phyloP scores from a whole-genome alignment of 257 asterid genomes.

The Solanum okadae region DNA sequence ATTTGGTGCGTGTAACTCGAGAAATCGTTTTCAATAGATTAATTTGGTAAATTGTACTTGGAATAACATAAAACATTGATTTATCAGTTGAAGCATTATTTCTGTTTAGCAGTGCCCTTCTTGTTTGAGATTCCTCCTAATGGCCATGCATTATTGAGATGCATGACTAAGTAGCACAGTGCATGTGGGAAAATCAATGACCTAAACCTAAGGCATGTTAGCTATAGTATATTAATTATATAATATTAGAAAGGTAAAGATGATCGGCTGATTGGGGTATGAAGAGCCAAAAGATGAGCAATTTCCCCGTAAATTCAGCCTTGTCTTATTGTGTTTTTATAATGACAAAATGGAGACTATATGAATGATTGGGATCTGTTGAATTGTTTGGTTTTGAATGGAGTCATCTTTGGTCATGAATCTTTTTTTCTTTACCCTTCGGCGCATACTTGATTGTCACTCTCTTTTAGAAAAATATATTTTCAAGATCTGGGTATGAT shows the following conservation, averaged over 20 bases:
- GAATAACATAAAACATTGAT: background rate
- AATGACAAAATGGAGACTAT: background rate
- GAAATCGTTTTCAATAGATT: background rate
- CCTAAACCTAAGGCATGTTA: background rate
- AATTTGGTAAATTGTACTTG: background rate
- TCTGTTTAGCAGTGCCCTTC: background rate
- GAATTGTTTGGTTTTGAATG: slow-evolving; percentile 1
- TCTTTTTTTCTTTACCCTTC: background rate
- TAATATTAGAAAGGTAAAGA: slow-evolving; percentile 34
- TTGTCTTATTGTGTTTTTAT: background rate
- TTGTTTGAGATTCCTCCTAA: background rate
- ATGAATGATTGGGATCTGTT: slow-evolving; percentile 9
- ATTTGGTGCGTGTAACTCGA: background rate
- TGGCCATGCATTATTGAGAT: background rate
- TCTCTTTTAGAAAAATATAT: background rate
- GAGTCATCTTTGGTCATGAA: background rate
- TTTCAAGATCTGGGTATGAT: background rate
- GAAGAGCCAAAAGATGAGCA: slow-evolving; percentile 26
- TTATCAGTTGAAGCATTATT: background rate
- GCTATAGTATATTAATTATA: background rate
- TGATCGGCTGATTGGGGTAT: slow-evolving; percentile 20
- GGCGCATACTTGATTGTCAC: background rate
- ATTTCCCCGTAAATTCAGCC: slow-evolving; percentile 47
- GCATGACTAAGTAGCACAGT: background rate
- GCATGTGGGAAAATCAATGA: background rate